Evolutionary conservation across 1,284 basidiomycete species (phyloP).

Genomic region (Ustilago nuda): DNA sequence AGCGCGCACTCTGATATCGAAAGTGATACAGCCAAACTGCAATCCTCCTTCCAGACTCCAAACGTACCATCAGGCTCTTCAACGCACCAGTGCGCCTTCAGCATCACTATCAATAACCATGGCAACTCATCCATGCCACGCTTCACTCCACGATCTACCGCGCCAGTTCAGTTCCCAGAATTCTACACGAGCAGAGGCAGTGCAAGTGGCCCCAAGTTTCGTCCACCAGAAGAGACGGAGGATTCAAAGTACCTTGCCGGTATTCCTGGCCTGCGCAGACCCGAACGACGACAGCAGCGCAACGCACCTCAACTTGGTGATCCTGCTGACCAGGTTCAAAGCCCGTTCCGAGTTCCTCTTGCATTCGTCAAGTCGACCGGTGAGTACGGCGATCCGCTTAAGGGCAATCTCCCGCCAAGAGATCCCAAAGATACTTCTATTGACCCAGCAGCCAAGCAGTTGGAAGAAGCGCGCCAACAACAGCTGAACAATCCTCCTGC

Average conservation of each 20-base stretch:
- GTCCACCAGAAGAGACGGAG: slow-evolving; percentile 52
- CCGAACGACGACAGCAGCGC: slow-evolving; percentile 21
- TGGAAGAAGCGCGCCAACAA: slow-evolving; percentile 19
- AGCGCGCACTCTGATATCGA: slow-evolving; percentile 19
- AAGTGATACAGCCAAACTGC: neutral
- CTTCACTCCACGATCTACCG: slow-evolving; percentile 27
- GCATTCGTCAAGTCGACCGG: slow-evolving; percentile 58
- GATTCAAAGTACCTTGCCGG: slow-evolving; percentile 48
- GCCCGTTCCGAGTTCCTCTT: slow-evolving; percentile 46
- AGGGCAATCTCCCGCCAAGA: slow-evolving; percentile 27
- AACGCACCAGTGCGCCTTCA: slow-evolving; percentile 21
- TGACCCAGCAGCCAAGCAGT: slow-evolving; percentile 21
- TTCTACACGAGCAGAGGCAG: slow-evolving; percentile 40
- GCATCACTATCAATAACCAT: neutral
- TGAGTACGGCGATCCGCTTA: slow-evolving; percentile 41
- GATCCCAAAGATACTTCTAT: slow-evolving; percentile 11
- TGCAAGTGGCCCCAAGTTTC: slow-evolving; percentile 23
- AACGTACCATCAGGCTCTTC: slow-evolving; percentile 12
- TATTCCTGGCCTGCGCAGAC: slow-evolving; percentile 44
- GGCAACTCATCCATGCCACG: slow-evolving; percentile 16
- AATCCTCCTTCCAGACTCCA: neutral
- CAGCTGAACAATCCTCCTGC: slow-evolving; percentile 21
- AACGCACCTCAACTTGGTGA: slow-evolving; percentile 34
- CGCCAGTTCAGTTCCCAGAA: slow-evolving; percentile 39
- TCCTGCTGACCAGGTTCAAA: slow-evolving; percentile 31